Evolutionary conservation across 140 eudicot species (phyloP), one percentile per base, ranked within the genome.

Genomic region (Artemisia princeps): DNA sequence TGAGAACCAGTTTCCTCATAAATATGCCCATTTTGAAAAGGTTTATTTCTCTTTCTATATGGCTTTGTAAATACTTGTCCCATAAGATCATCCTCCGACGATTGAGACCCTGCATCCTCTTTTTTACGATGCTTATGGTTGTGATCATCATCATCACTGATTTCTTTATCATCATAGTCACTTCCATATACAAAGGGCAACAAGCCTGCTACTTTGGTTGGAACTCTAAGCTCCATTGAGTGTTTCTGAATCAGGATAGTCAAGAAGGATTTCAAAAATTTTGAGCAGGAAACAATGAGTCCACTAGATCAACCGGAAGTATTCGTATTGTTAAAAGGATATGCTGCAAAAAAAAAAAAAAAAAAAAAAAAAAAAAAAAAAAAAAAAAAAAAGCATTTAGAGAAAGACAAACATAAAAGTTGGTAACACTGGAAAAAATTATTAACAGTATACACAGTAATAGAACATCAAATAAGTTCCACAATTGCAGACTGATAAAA

Each of bases 121-220:
- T 79, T 79, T 72, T 86, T 82, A 71, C 97, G 94, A 80, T 84
- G 95, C 77, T 90, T 90, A 78, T 90, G 97, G 78, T 90, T 90
- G 72, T 94, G 94, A 79, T 90, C 97, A 82, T 88, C 97, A 24
- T 84, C 95, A 74, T 89, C 97, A 73, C 88, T 87, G 51, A 82
- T 73, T 82, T 84, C 90, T 70, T 83, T 90, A 67, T 84, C 95
- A 68, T 78, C 89, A 24, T 78, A 76, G 80, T 82, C 90, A 54
- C 84, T 73, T 55, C 40, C 62, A 58, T 68, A 65, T 68, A 77
- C 84, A 73, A 80, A 65, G 73, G 86, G 84, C 48, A 80, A 77
- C 77, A 84, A 71, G 70, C 65, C 76, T 6, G 65, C 77, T 70
- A 75, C 74, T 68, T 81, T 82, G 61, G 87, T 64, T 52, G 87